Evolutionary conservation across 441 rosid species (phyloP).

Genomic region (Macaranga tanarius): DNA sequence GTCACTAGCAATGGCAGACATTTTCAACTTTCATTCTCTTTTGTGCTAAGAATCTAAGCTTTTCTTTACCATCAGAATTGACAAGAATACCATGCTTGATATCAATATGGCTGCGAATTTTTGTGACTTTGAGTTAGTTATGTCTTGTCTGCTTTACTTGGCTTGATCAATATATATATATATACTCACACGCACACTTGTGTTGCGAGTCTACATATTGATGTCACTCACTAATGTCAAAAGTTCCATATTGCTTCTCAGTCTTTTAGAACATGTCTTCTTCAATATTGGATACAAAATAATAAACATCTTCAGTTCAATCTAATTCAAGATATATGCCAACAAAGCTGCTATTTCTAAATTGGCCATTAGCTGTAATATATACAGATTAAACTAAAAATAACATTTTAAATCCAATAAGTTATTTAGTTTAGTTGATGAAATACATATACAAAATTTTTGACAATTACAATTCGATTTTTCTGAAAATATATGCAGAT

Average conservation of each 20-base stretch:
- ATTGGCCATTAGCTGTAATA: background rate
- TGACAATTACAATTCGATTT: too few relatives aligned
- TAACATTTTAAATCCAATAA: too few relatives aligned
- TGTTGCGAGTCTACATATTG: constrained; percentile 6
- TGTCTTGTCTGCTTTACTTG: constrained; percentile 36
- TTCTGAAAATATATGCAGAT: too few relatives aligned
- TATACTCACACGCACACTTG: too few relatives aligned
- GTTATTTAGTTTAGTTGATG: too few relatives aligned
- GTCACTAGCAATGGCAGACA: constrained; percentile 40
- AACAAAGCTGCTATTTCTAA: background rate
- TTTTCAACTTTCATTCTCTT: constrained; percentile 17
- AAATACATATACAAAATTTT: too few relatives aligned
- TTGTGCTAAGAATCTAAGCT: constrained; percentile 16
- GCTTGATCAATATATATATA: background rate
- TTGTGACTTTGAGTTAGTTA: constrained; percentile 28
- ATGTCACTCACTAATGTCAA: background rate
- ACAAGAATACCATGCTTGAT: background rate
- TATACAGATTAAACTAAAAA: too few relatives aligned
- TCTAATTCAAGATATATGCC: background rate
- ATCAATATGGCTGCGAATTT: constrained; percentile 18
- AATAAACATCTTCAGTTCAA: background rate
- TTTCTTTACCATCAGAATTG: background rate
- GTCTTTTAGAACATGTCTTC: background rate
- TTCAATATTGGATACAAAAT: background rate
- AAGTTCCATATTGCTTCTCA: background rate